Evolutionary conservation across 148 eudicot species (phyloP).

Genomic region (Cornus controversa): DNA sequence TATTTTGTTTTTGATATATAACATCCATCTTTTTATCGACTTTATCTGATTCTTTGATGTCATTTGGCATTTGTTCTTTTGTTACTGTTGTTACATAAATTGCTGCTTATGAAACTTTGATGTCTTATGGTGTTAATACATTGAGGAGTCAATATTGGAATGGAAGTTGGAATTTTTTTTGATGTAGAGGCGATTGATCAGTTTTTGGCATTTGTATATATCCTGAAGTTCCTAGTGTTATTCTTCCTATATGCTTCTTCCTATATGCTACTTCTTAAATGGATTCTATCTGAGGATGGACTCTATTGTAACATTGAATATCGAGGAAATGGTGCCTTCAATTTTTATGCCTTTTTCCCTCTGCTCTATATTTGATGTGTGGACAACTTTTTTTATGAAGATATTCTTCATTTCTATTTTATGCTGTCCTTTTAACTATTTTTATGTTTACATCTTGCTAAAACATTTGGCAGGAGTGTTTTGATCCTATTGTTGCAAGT

Average conservation of each 20-base stretch:
- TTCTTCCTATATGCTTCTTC: neutral
- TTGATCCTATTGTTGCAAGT: conserved; percentile 81
- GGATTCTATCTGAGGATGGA: neutral
- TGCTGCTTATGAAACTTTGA: neutral
- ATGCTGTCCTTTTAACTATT: neutral
- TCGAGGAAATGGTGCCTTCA: neutral
- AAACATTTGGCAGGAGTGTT: conserved; percentile 84
- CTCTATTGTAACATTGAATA: neutral
- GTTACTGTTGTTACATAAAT: conserved; percentile 7
- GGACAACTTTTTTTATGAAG: neutral
- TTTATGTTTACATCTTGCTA: neutral
- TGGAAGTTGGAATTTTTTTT: neutral
- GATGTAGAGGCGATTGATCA: neutral
- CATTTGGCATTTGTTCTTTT: conserved; percentile 3
- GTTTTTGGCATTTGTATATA: neutral
- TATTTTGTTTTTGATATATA: too few species aligned
- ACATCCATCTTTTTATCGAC: neutral
- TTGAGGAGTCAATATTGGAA: too few species aligned
- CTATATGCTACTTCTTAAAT: neutral
- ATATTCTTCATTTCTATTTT: neutral
- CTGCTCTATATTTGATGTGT: neutral
- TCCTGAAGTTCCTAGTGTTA: neutral
- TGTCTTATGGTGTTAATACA: neutral
- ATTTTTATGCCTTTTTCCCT: neutral
- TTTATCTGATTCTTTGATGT: neutral